Evolutionary conservation across 139 green algal species (phyloP).

Genomic region (Tetratostichococcus sp.): DNA sequence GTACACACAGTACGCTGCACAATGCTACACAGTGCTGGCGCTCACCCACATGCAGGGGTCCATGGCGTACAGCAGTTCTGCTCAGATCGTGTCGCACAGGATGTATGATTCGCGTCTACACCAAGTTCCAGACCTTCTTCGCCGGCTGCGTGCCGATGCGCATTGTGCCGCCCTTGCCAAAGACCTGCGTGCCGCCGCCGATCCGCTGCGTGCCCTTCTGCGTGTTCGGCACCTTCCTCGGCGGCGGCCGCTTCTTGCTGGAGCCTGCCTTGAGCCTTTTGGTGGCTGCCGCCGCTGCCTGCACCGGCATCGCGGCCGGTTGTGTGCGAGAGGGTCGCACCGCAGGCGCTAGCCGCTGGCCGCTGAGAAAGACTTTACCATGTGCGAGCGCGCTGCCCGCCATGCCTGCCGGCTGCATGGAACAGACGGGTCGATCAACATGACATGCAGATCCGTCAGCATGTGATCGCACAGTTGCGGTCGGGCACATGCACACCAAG

Average conservation of each 20-base stretch:
- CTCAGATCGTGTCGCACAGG: too few species aligned
- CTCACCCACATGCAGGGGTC: too few species aligned
- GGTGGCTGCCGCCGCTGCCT: constrained; percentile 3
- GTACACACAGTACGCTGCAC: too few species aligned
- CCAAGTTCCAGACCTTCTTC: too few species aligned
- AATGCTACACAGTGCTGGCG: too few species aligned
- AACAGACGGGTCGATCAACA: too few species aligned
- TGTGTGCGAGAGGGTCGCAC: background rate
- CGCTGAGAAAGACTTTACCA: background rate
- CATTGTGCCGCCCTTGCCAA: background rate
- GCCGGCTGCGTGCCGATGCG: background rate
- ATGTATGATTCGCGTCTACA: too few species aligned
- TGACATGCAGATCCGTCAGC: too few species aligned
- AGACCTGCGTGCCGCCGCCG: constrained; percentile 25
- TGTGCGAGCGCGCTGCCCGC: background rate
- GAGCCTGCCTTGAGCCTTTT: background rate
- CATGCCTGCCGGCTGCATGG: background rate
- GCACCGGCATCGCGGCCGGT: background rate
- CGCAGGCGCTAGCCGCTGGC: background rate
- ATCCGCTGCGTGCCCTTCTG: background rate
- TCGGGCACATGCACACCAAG: too few species aligned
- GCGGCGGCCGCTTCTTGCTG: constrained; percentile 4
- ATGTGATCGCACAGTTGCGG: too few species aligned
- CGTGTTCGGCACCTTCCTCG: background rate
- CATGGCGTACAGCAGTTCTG: too few species aligned